These are phyloP conservation scores for Didymella arachidicola DNA, from an alignment of 2,329 filamentous ascomycete species.

Conservation along the genomic window DNA sequence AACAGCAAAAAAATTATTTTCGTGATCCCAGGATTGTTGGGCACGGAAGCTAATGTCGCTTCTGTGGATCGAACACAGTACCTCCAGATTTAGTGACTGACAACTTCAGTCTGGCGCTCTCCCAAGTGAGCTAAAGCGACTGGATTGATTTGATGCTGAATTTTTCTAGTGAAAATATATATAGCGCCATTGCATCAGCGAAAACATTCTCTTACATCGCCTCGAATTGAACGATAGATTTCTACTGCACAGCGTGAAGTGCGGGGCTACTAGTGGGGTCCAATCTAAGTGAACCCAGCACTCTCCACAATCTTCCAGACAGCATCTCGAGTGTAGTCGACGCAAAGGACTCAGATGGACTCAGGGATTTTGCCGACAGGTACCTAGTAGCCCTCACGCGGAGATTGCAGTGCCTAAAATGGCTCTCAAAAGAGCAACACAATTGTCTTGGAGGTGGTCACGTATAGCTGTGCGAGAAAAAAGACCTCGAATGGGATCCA, in stretches of 20 bases:
- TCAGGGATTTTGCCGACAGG: no score
- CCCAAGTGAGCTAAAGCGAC: constrained; percentile 27
- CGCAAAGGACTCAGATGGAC: not conserved
- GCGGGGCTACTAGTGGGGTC: not conserved
- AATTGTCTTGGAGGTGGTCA: not conserved
- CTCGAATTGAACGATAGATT: no score
- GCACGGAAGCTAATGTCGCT: constrained; percentile 24
- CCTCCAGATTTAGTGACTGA: constrained; percentile 26
- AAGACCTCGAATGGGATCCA: not conserved
- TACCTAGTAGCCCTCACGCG: not conserved
- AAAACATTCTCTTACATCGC: no score
- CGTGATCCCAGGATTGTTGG: constrained; percentile 10
- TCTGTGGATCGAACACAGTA: constrained; percentile 26
- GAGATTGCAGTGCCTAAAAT: not conserved
- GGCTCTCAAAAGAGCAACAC: not conserved
- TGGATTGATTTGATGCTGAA: constrained; percentile 16
- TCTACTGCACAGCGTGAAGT: not conserved
- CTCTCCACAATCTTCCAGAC: not conserved
- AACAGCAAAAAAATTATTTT: constrained; percentile 5
- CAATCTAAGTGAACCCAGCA: not conserved
- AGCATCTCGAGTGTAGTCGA: not conserved
- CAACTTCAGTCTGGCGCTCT: constrained; percentile 26
- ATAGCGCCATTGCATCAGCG: no score
- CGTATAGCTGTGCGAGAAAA: not conserved
- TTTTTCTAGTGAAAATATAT: no score